A percentile compares a stretch with the other conserved stretches of the same genome.
These are phyloP conservation scores for Geoglossum glabrum DNA, from an alignment of 495 filamentous ascomycete genomes.

Conservation along the genomic window DNA sequence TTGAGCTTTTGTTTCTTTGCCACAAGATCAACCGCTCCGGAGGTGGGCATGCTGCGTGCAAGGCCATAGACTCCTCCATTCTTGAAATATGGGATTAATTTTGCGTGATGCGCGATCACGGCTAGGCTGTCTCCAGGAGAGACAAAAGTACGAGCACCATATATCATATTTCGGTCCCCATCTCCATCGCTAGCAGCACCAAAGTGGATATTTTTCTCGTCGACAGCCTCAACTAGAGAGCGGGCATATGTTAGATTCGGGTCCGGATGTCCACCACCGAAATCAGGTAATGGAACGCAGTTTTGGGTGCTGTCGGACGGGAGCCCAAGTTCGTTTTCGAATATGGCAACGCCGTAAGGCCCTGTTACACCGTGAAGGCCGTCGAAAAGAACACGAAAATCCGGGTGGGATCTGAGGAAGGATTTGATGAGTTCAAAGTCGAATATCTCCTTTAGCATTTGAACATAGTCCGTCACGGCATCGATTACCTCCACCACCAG, in stretches of 20 bases:
- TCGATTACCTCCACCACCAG: conserved; percentile 92
- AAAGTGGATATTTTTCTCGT: conserved; percentile 82
- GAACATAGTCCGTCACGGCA: conserved; percentile 74
- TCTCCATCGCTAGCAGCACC: conserved; percentile 93
- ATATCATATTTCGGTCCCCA: conserved; percentile 99
- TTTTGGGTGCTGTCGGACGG: conserved; percentile 65
- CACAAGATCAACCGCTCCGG: conserved; percentile 83
- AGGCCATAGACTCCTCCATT: conserved; percentile 90
- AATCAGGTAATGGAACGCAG: conserved; percentile 80
- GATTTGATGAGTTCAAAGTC: conserved; percentile 88
- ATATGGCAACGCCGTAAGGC: conserved; percentile 84
- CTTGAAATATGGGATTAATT: conserved; percentile 93
- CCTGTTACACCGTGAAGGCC: conserved; percentile 88
- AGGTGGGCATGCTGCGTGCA: conserved; percentile 92
- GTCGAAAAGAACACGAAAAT: conserved; percentile 96
- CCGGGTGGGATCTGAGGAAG: conserved; percentile 64
- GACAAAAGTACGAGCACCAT: conserved; percentile 88
- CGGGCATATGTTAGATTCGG: conserved; percentile 97
- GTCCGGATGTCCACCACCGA: conserved; percentile 91
- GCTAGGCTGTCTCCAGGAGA: conserved; percentile 92
- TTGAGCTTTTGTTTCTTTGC: conserved; percentile 81
- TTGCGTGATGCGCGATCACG: conserved; percentile 90
- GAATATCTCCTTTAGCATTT: conserved; percentile 95
- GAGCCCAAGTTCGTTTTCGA: conserved; percentile 79
- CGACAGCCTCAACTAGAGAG: conserved; percentile 80